Conservation (phyloP, 2,329 filamentous ascomycete genomes). For the Monascus ruber region DNA sequence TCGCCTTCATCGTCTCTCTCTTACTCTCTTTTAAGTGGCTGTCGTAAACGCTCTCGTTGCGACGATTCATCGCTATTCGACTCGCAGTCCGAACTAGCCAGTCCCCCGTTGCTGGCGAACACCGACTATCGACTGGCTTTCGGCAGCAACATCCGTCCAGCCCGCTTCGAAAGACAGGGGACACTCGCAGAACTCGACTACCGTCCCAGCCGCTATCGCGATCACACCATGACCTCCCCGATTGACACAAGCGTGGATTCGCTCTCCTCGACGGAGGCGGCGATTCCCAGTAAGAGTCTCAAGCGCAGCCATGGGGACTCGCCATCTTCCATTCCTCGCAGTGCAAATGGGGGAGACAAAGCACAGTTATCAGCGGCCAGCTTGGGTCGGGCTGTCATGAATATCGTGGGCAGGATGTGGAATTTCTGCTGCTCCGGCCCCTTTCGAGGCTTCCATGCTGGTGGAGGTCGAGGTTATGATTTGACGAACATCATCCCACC, state of each 20-base stretch:
- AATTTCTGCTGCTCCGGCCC: slow-evolving; percentile 63
- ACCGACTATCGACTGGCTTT: slow-evolving; percentile 28
- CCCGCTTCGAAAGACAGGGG: slow-evolving; percentile 10
- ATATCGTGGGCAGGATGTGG: slow-evolving; percentile 57
- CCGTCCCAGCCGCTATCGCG: slow-evolving; percentile 31
- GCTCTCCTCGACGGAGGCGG: slow-evolving; percentile 7
- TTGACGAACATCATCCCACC: slow-evolving; percentile 29
- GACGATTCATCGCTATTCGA: slow-evolving; percentile 13
- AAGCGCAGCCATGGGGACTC: slow-evolving; percentile 24
- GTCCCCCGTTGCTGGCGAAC: slow-evolving; percentile 27
- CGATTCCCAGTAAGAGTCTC: slow-evolving; percentile 5
- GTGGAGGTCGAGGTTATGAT: slow-evolving; percentile 62
- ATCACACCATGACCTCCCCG: slow-evolving; percentile 14
- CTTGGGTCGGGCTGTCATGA: slow-evolving; percentile 33
- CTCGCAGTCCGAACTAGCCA: slow-evolving; percentile 12
- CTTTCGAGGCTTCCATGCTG: slow-evolving; percentile 78
- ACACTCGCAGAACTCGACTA: slow-evolving; percentile 28
- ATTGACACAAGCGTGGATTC: slow-evolving; percentile 18
- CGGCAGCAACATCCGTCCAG: slow-evolving; percentile 13
- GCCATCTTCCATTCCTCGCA: slow-evolving; percentile 12
- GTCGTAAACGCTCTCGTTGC: slow-evolving; percentile 22
- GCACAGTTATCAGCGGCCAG: slow-evolving; percentile 12
- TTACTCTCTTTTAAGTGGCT: slow-evolving; percentile 19
- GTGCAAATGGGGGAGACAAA: slow-evolving; percentile 9
- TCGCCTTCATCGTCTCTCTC: slow-evolving; percentile 29